Conservation (phyloP, 495 filamentous ascomycete species). For the Lophiotrema nucula region DNA sequence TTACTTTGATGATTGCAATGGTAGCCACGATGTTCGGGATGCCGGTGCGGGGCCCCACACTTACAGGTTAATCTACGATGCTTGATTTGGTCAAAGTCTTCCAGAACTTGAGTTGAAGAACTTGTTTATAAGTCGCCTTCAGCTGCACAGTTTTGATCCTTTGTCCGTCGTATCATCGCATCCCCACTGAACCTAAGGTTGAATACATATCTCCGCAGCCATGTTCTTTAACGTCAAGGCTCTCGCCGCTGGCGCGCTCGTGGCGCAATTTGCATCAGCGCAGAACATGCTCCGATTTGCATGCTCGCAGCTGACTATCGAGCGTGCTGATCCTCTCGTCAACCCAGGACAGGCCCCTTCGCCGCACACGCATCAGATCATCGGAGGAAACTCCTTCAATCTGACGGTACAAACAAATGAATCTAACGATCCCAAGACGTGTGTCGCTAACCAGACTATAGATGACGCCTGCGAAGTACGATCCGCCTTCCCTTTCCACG, state of each 20-base stretch:
- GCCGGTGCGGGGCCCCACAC: no score
- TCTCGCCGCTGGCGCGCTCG: slow-evolving; percentile 20
- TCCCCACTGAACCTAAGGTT: not conserved
- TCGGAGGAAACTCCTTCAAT: slow-evolving; percentile 32
- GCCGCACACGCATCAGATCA: slow-evolving; percentile 35
- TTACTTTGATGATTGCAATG: not conserved
- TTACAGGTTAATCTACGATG: no score
- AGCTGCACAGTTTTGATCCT: not conserved
- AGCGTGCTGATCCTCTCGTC: slow-evolving; percentile 47
- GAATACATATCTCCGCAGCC: not conserved
- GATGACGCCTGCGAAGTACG: slow-evolving; percentile 25
- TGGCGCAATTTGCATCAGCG: slow-evolving; percentile 26
- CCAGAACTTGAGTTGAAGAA: not conserved
- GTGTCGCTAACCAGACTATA: slow-evolving; percentile 13
- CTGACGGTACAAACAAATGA: slow-evolving; percentile 15
- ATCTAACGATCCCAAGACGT: not conserved
- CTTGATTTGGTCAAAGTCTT: not conserved
- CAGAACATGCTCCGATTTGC: slow-evolving; percentile 45
- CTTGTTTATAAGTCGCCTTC: not conserved
- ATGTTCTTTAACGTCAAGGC: slow-evolving; percentile 28
- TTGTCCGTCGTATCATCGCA: not conserved
- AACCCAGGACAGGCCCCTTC: slow-evolving; percentile 30
- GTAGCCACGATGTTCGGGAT: not conserved
- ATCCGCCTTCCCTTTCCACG: slow-evolving; percentile 16
- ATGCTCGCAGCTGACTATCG: slow-evolving; percentile 48